Evolutionary conservation across 2,329 filamentous ascomycete genomes (phyloP).

Genomic region (Phialocephala subalpina): DNA sequence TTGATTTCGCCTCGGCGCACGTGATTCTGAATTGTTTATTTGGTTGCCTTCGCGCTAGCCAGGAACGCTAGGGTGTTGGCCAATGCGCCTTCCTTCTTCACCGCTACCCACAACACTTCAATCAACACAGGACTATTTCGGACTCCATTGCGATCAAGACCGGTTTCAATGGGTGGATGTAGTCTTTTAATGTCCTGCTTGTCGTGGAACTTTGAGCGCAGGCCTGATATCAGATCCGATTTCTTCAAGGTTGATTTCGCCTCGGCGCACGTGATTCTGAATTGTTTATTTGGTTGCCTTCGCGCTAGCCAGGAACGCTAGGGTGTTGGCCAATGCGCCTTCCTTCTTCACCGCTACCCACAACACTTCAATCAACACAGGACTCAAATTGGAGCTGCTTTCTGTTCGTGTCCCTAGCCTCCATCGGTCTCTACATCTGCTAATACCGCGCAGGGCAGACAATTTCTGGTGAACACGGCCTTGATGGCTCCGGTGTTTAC

Average conservation of each 20-base stretch:
- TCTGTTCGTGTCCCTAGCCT: not conserved
- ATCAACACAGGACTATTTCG: slow-evolving; percentile 64
- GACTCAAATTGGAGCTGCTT: slow-evolving; percentile 98
- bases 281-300: slow-evolving; percentile 11
- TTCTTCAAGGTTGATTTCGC: not conserved
- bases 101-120: slow-evolving; percentile 26
- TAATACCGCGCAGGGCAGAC: not conserved
- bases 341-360: slow-evolving; percentile 24
- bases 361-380: slow-evolving; percentile 75
- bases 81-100: slow-evolving; percentile 18
- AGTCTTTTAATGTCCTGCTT: not conserved
- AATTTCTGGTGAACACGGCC: slow-evolving; percentile 79
- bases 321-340: slow-evolving; percentile 3
- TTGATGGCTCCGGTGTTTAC: slow-evolving; percentile 97
- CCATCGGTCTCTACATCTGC: not conserved
- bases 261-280: not conserved
- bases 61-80: not conserved
- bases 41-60: slow-evolving; percentile 1
- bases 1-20: not conserved
- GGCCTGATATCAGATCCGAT: not conserved
- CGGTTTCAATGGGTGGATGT: not conserved
- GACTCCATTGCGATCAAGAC: slow-evolving; percentile 71
- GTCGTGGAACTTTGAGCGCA: not conserved
- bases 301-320: not conserved
- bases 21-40: slow-evolving; percentile 4